Base-by-base conservation (phyloP, 768 basidiomycete species). In the Tulasnella sp. region DNA sequence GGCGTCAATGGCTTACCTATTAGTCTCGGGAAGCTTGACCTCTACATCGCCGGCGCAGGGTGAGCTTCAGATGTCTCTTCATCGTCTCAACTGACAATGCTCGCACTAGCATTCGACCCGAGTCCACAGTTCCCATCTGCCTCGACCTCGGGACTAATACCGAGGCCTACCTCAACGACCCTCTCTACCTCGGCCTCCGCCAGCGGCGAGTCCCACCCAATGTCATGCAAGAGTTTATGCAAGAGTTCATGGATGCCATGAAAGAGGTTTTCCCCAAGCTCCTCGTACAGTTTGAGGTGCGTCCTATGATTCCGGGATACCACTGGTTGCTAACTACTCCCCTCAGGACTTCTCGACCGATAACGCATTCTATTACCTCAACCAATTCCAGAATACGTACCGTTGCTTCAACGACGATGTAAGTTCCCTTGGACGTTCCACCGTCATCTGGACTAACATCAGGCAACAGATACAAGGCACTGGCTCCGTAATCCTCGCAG, bases 61-160 rank as follows among this genome's bases (percentile, higher is more conserved):
- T 86, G 68, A 63, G 73, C 49, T 4, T 23, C 65, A 63, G 2
- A 6, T 46, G 25, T 15, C 17, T 27, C 15, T 11, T 25, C 23
- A 12, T 25, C 3, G 6, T 37, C 17, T 12, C 9, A 29, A 4
- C 45, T 46, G 32, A 46, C 23, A 37, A 17, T 11, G n/a, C 35
- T 27, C 48, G 61, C 15, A 54, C 23, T 51, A 86, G 86, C 46
- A 83, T 88, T 61, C 84, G 82, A 12, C 85, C 86, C 4, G 69
- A 77, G 23, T 83, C 85, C 11, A 84, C 85, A 1, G 73, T 93
- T 37, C 89, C 89, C 27, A 88, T 92, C 63, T 80, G 79, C 62
- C 74, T 89, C 51, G 92, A 94, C 70, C 76, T 94, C 39, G 93
- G 92, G 39, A 94, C 92, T 4, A 88, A 94, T 70, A 94, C 80